A percentile compares a stretch with the other conserved stretches of the same genome.
Conservation (phyloP, 768 basidiomycete species). For the Podaxis rugospora region DNA sequence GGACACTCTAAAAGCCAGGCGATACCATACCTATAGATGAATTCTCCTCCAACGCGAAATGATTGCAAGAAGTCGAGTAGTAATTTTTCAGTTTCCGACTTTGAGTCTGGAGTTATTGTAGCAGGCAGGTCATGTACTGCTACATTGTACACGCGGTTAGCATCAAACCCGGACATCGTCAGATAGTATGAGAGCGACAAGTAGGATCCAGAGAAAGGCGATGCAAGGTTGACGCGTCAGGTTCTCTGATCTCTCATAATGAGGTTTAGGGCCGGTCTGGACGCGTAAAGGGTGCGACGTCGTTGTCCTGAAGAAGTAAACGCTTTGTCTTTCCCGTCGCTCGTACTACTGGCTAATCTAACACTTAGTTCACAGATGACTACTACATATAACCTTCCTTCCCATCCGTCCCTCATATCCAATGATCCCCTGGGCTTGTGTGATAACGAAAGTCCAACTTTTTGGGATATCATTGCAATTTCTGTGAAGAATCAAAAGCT, state of each 20-base stretch:
- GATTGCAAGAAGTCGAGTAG: constrained; percentile 83
- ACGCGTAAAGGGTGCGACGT: constrained; percentile 24
- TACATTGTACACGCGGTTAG: constrained; percentile 76
- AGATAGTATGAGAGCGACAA: constrained; percentile 1
- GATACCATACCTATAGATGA: constrained; percentile 74
- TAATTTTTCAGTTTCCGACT: constrained; percentile 76
- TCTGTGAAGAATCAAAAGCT: constrained; percentile 17
- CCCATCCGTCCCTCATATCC: constrained; percentile 18
- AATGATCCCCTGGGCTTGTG: constrained; percentile 27
- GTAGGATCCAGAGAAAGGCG: constrained; percentile 6
- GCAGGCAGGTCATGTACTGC: constrained; percentile 65
- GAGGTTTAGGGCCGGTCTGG: constrained; percentile 30
- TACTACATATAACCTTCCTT: constrained; percentile 21
- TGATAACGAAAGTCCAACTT: constrained; percentile 20
- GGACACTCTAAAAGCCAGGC: neutral
- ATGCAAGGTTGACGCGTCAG: constrained; percentile 8
- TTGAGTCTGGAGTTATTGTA: constrained; percentile 58
- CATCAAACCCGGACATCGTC: constrained; percentile 85
- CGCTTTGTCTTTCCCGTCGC: neutral
- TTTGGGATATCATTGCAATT: constrained; percentile 23
- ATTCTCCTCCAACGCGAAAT: constrained; percentile 87
- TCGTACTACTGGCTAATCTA: neutral
- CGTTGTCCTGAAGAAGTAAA: neutral
- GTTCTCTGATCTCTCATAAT: constrained; percentile 14
- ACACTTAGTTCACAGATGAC: neutral